A percentile compares a stretch with the other conserved stretches of the same genome.
phyloP scores from a whole-genome alignment of 2,329 filamentous ascomycete species.

The Penicillium sp. region DNA sequence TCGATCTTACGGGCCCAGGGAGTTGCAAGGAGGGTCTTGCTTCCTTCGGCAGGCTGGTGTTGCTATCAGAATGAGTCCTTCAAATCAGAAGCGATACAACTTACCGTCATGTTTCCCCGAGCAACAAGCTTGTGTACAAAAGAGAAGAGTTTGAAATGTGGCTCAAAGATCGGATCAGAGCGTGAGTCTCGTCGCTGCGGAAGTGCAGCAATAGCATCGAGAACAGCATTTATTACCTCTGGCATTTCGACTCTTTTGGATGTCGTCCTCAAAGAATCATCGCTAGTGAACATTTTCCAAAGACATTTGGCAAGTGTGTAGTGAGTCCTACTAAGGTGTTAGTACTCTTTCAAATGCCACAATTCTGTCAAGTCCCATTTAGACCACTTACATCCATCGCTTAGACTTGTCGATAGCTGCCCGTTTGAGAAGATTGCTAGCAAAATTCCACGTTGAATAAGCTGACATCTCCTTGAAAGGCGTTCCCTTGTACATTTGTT shows the following conservation, averaged over 20 bases:
- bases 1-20: constrained; percentile 54
- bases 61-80: constrained; percentile 23
- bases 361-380: neutral
- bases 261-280: constrained; percentile 39
- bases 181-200: constrained; percentile 60
- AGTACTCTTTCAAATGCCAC: constrained; percentile 13
- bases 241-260: constrained; percentile 36
- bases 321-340: constrained; percentile 48
- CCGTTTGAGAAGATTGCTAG: constrained; percentile 58
- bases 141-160: constrained; percentile 86
- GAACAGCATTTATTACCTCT: constrained; percentile 56
- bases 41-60: constrained; percentile 44
- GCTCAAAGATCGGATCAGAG: constrained; percentile 77
- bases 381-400: constrained; percentile 57
- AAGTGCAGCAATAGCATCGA: constrained; percentile 59
- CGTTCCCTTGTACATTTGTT: constrained; percentile 56
- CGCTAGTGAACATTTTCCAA: constrained; percentile 65
- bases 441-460: constrained; percentile 64
- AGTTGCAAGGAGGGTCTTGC: constrained; percentile 51
- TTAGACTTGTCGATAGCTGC: constrained; percentile 59
- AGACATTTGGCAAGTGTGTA: constrained; percentile 70
- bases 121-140: constrained; percentile 77
- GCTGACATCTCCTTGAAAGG: constrained; percentile 57
- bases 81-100: constrained; percentile 21
- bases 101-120: constrained; percentile 43